phyloP scores from a whole-genome alignment of 345 rosid species.

The Angophora floribunda region DNA sequence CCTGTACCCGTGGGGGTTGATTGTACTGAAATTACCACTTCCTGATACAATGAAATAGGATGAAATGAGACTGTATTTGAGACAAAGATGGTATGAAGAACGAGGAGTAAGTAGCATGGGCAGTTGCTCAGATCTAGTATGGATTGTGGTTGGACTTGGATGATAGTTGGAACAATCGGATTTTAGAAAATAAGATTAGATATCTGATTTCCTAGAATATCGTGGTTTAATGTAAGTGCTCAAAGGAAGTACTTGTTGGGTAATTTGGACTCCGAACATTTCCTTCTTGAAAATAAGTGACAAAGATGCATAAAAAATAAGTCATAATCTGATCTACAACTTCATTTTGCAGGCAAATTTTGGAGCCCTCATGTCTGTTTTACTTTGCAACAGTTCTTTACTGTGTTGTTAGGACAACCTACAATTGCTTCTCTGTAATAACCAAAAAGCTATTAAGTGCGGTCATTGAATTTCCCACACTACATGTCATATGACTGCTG shows the following conservation, averaged over 20 bases:
- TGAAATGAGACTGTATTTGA: neutral
- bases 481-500: neutral
- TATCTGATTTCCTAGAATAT: neutral
- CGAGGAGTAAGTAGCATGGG: neutral
- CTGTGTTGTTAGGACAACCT: neutral
- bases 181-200: neutral
- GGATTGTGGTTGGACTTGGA: neutral
- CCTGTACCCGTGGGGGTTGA: neutral
- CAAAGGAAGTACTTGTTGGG: neutral
- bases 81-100: neutral
- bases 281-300: neutral
- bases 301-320: neutral
- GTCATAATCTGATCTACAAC: neutral
- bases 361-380: neutral
- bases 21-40: neutral
- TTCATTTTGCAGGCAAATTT: neutral
- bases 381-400: neutral
- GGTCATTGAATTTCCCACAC: neutral
- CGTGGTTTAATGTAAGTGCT: neutral
- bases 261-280: neutral
- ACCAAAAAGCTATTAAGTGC: neutral
- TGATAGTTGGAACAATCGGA: neutral
- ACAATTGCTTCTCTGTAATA: neutral
- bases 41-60: neutral
- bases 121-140: neutral